These are phyloP conservation scores for Vanderwaltozyma verrucispora DNA, from an alignment of 805 yeast species.

Conservation along the genomic window DNA sequence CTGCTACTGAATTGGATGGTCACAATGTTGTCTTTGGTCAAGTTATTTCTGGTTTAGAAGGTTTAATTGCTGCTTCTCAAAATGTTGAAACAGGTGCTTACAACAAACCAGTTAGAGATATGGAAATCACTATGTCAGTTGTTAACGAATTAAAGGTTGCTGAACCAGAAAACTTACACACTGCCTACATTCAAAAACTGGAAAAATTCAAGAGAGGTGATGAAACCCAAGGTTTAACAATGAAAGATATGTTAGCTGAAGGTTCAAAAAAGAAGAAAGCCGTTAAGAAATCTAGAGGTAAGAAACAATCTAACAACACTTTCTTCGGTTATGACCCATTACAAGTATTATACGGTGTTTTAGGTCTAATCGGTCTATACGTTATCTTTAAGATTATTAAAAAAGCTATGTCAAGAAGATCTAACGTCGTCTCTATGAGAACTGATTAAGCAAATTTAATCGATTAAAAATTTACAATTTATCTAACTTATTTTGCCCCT, in stretches of 20 bases:
- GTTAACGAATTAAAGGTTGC: slow-evolving; percentile 22
- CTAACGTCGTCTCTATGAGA: slow-evolving; percentile 4
- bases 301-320: neutral
- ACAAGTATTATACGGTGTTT: slow-evolving; percentile 1
- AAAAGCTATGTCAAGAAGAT: neutral
- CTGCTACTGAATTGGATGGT: slow-evolving; percentile 42
- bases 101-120: slow-evolving; percentile 32
- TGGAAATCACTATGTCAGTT: slow-evolving; percentile 31
- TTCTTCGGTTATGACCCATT: slow-evolving; percentile 2
- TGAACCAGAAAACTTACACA: slow-evolving; percentile 11
- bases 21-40: slow-evolving; percentile 73
- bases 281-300: slow-evolving; percentile 1
- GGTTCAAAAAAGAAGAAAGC: slow-evolving; percentile 5
- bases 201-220: slow-evolving; percentile 23
- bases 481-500: too few species aligned
- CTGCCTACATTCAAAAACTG: slow-evolving; percentile 16
- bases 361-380: slow-evolving; percentile 2
- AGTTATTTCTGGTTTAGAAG: slow-evolving; percentile 52
- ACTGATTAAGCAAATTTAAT: slow-evolving; percentile 2
- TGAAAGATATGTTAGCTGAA: slow-evolving; percentile 2
- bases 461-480: too few species aligned
- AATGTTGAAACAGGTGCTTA: slow-evolving; percentile 35
- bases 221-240: slow-evolving; percentile 16
- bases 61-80: slow-evolving; percentile 49
- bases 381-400: neutral